Evolutionary conservation across 169 alveolate species (phyloP).

Genomic region (Plasmodium inui): DNA sequence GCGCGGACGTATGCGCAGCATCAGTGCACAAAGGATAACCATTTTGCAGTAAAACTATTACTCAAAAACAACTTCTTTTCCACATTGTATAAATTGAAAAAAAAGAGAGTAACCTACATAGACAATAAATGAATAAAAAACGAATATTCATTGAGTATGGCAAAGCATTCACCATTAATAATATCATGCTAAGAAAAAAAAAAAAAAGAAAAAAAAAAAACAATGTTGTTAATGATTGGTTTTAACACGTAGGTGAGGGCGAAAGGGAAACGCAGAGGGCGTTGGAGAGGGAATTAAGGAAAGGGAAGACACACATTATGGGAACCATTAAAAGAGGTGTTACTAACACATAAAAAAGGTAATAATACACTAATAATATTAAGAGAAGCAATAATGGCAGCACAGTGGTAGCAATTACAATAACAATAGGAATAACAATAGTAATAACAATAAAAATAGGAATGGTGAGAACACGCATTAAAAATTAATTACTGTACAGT

Average conservation of each 20-base stretch:
- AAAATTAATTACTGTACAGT: not conserved
- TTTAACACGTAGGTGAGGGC: not conserved
- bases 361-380: not conserved
- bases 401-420: not conserved
- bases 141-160: slow-evolving; percentile 6
- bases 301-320: slow-evolving; percentile 6
- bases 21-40: slow-evolving; percentile 16
- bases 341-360: slow-evolving; percentile 14
- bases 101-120: not conserved
- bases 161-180: slow-evolving; percentile 34
- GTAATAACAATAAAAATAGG: not conserved
- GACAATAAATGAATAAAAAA: not conserved
- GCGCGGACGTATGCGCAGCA: not conserved
- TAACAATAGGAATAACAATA: not conserved
- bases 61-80: not conserved
- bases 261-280: not conserved
- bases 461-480: not conserved
- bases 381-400: not conserved
- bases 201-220: not conserved
- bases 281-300: not conserved
- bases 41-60: slow-evolving; percentile 13
- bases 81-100: slow-evolving; percentile 5
- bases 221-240: slow-evolving; percentile 15
- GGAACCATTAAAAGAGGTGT: slow-evolving; percentile 19
- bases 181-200: not conserved